Evolutionary conservation across 2,329 filamentous ascomycete species (phyloP), one percentile per base, ranked within the genome.

Genomic region (Exophiala sp.): DNA sequence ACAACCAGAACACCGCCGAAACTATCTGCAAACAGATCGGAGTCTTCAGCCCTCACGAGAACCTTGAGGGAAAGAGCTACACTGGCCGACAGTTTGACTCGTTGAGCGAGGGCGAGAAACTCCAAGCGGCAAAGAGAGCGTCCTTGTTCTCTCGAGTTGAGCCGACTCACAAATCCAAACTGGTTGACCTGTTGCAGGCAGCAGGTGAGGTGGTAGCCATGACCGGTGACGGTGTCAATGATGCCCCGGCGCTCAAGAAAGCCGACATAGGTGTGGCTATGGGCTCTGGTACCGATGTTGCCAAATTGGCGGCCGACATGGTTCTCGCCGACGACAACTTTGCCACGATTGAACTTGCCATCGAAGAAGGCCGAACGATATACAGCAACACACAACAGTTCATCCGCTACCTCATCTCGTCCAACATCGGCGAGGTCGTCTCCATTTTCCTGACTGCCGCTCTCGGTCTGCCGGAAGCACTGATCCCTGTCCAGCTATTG

Each of bases 321-420:
- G 91, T 98, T 44, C 83, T 98, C 44, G 88, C 90, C 21, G 94
- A 98, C 71, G 89, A 96, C 73, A 98, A 98, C 76, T 98, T 98
- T 69, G 93, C 93, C 55, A 98, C 93, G 2, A 98, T 98, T 60
- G 88, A 95, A 68, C 78, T 88, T 48, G 93, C 93, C 43, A 90
- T 98, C 57, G 93, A 98, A 68, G 93, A 98, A 72, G 93, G 93
- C 46, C 86, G 93, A 56, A 90, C 90, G 57, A 98, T 98, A 72
- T 98, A 96, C 80, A 97, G 93, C 83, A 98, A 98, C 77, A 98
- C 93, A 4, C 93, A 98, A 68, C 93, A 98, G 68, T 98, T 98
- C 71, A 98, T 98, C 71, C 88, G 94, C 43, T 98, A 98, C 69
- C 80, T 98, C 55, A 98, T 98, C 68, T 97, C 91, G 7, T 97